Percentiles rank a stretch among this genome's conserved stretches.
phyloP scores from a whole-genome alignment of 768 basidiomycete genomes.

The Tricholoma sp. region DNA sequence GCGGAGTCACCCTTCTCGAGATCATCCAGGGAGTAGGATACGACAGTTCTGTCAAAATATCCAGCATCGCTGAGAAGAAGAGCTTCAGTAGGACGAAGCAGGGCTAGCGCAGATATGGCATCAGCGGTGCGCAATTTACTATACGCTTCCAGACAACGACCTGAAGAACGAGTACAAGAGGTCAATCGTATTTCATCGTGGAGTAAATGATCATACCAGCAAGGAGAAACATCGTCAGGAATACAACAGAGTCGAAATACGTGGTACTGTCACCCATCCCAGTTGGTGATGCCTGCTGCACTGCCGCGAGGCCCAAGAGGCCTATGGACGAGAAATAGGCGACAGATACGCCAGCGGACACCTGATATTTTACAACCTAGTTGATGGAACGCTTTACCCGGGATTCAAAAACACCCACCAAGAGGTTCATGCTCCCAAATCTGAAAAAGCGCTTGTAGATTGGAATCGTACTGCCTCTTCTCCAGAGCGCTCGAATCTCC shows the following conservation, averaged over 20 bases:
- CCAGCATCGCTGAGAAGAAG: slow-evolving; percentile 35
- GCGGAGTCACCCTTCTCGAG: slow-evolving; percentile 27
- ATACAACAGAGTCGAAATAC: slow-evolving; percentile 80
- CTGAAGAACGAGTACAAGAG: slow-evolving; percentile 23
- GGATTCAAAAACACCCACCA: slow-evolving; percentile 29
- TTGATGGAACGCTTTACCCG: background rate
- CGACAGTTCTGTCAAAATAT: background rate
- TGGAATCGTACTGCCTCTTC: slow-evolving; percentile 45
- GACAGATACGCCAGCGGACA: slow-evolving; percentile 64
- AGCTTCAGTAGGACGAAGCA: slow-evolving; percentile 60
- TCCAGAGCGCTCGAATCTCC: slow-evolving; percentile 56
- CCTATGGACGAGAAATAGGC: slow-evolving; percentile 76
- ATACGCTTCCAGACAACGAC: slow-evolving; percentile 60
- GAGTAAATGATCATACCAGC: slow-evolving; percentile 35
- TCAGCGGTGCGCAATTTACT: slow-evolving; percentile 69
- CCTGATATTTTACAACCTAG: background rate
- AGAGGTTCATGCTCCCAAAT: slow-evolving; percentile 86
- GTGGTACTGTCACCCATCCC: slow-evolving; percentile 50
- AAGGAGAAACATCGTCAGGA: slow-evolving; percentile 77
- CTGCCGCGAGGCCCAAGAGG: slow-evolving; percentile 55
- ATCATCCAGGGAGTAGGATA: slow-evolving; percentile 3
- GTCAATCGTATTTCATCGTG: background rate
- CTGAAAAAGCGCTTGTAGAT: slow-evolving; percentile 53
- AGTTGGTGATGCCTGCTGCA: slow-evolving; percentile 24
- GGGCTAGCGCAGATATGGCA: slow-evolving; percentile 63